Percentiles rank a stretch among this genome's conserved stretches.
Evolutionary conservation across 345 rosid species (phyloP).

Genomic region (Populus davidiana): DNA sequence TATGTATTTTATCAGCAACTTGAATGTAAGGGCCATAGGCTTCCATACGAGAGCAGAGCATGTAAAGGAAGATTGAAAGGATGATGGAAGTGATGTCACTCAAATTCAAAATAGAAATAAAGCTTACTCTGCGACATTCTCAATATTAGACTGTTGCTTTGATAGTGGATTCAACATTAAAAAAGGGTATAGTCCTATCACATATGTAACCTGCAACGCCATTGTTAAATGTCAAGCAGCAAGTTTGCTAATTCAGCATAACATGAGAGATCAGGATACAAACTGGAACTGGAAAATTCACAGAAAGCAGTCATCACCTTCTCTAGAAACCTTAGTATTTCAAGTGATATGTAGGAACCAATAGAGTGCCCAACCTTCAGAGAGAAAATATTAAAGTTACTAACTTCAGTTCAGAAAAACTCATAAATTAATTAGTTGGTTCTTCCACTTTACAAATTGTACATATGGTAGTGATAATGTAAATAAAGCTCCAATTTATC

Average conservation of each 20-base stretch:
- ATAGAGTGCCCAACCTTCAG: constrained; percentile 84
- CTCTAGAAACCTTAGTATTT: constrained; percentile 47
- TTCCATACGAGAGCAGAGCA: neutral
- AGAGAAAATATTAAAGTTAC: constrained; percentile 17
- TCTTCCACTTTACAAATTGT: neutral
- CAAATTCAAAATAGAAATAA: neutral
- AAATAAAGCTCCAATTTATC: no score
- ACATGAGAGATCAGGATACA: neutral
- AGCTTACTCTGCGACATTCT: constrained; percentile 52
- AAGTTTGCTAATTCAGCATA: neutral
- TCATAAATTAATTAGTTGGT: neutral
- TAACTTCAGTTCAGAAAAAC: constrained; percentile 5
- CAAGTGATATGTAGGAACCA: constrained; percentile 69
- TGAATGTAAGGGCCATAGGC: no score
- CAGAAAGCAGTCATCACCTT: constrained; percentile 41
- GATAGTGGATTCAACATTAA: constrained; percentile 58
- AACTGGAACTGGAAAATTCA: constrained; percentile 2
- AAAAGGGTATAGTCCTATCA: constrained; percentile 75
- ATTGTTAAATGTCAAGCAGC: constrained; percentile 9
- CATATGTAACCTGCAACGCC: constrained; percentile 46
- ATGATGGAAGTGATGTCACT: no score
- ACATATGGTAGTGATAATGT: neutral
- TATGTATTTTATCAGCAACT: no score
- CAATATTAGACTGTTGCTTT: constrained; percentile 44
- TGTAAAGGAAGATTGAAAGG: neutral